Evolutionary conservation across 495 filamentous ascomycete genomes (phyloP).

Genomic region (Trypethelium eluteriae): DNA sequence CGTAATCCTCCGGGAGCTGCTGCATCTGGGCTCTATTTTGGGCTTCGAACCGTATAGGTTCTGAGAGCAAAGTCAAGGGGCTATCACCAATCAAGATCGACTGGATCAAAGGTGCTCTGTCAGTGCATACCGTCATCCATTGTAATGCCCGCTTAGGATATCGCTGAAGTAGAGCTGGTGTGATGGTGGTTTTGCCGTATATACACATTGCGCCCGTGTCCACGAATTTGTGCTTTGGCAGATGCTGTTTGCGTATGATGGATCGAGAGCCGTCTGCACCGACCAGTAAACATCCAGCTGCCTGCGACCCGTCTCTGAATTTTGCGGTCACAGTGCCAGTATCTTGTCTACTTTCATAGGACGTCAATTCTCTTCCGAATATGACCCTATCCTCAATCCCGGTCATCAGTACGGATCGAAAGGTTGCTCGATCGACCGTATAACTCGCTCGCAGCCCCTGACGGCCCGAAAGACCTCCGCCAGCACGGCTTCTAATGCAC

Average conservation of each 20-base stretch:
- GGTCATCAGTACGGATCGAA: constrained; percentile 21
- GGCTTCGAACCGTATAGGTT: constrained; percentile 25
- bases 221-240: constrained; percentile 26
- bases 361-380: constrained; percentile 24
- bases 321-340: constrained; percentile 37
- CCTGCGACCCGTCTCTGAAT: constrained; percentile 47
- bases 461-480: constrained; percentile 15
- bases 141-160: constrained; percentile 19
- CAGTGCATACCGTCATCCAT: constrained; percentile 29
- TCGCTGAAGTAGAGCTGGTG: constrained; percentile 19
- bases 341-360: constrained; percentile 27
- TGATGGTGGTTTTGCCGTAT: constrained; percentile 15
- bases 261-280: constrained; percentile 52
- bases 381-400: constrained; percentile 24
- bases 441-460: constrained; percentile 12
- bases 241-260: constrained; percentile 35
- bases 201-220: constrained; percentile 14
- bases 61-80: constrained; percentile 22
- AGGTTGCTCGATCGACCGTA: constrained; percentile 25
- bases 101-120: constrained; percentile 18
- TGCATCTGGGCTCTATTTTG: constrained; percentile 15
- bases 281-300: constrained; percentile 45
- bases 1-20: constrained; percentile 26
- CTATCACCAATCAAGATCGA: constrained; percentile 21
- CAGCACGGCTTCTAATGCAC: constrained; percentile 16